Base-by-base conservation (phyloP, 306 rosid species). In the Citrullus mucosospermus region DNA sequence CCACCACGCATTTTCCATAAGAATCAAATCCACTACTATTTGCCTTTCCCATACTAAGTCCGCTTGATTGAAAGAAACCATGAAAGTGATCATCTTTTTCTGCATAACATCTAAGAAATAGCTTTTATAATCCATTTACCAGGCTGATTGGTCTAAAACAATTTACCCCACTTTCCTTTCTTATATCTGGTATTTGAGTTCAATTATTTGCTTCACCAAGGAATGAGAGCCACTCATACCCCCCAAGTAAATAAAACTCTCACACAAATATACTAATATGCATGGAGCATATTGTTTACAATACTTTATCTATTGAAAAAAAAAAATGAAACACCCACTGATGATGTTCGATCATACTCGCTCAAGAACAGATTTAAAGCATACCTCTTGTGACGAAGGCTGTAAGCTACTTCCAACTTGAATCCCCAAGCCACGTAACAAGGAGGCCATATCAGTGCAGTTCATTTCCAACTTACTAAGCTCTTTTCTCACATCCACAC, bases 341-440 rank as follows among this genome's bases (percentile, higher is more conserved):
- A 6, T 15, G 20, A 63, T 63, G 69, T 63, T 16, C 1, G 28
- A 25, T 25, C 22, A 18, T 38, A 38, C 28, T 17, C 28, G 17
- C 28, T 39, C 9, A 65, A 8, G 73, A 67, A 48, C 15, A 41
- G 41, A 67, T 67, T 18, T 41, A 39, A 67, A 67, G 14, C 30
- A 83, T 90, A 77, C 99, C 96, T 95, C 97, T 1, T 81, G 74
- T 56, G 89, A 81, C 59, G 12, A 78, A 60, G 97, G 95, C 34
- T 1, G 59, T 54, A 34, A 59, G 78, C 86, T 84, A 72, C 82
- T 84, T 34, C 93, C 93, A 51, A 92, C 93, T 66, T 80, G 85
- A 78, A 95, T 86, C 82, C 99, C 99, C 80, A 95, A 81, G 81
- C 97, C 85, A 36, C 89, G 90, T 69, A 95, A 97, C 90, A 95